Evolutionary conservation across 495 filamentous ascomycete species (phyloP), one percentile per base, ranked within the genome.

Genomic region (Ramalina intermedia): DNA sequence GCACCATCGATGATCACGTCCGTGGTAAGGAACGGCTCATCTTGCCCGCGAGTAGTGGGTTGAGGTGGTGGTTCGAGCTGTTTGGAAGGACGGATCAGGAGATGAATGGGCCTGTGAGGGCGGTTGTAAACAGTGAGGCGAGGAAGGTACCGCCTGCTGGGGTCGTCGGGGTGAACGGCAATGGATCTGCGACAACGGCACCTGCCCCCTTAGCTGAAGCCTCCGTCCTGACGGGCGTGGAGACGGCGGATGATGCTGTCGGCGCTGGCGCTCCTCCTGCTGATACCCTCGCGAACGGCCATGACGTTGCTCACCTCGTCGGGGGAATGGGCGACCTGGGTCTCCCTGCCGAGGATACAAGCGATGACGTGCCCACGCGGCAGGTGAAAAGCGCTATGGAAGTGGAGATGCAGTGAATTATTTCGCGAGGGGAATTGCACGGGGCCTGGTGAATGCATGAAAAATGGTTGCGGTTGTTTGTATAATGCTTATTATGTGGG

Each of bases 11-110:
- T 51, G 87, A 94, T 49, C 72, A 72, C 35, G 72, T 81, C 47
- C 78, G 81, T 35, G 87, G 81, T 12, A 76, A 81, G 27, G 91
- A 95, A 54, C 73, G 88, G 4, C 72, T 99, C 9, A 71, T 99
- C 11, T 85, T 96, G 55, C 91, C 93, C 2, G 73, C 71, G 13
- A 16, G 26, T 37, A 49, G 71, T 52, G 60, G 74, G 60, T 77
- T 88, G 13, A 72, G 85, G 43, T 99, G 93, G 93, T 99, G 93
- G 93, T 71, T 74, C 48, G 87, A 94, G 54, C 66, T 82, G 0
- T 99, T 95, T 66, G 84, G 84, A 44, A 74, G 89, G 29, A 76
- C 78, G 18, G 86, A 93, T 59, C 73, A 75, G 7, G 93, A 99
- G 58, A 99, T 99, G 93, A 99, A 99, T 61, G 80, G 79, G 1